Percentiles rank a stretch among this genome's conserved stretches.
Conservation (phyloP, 2,329 filamentous ascomycete species). For the Cladosporium sp. region DNA sequence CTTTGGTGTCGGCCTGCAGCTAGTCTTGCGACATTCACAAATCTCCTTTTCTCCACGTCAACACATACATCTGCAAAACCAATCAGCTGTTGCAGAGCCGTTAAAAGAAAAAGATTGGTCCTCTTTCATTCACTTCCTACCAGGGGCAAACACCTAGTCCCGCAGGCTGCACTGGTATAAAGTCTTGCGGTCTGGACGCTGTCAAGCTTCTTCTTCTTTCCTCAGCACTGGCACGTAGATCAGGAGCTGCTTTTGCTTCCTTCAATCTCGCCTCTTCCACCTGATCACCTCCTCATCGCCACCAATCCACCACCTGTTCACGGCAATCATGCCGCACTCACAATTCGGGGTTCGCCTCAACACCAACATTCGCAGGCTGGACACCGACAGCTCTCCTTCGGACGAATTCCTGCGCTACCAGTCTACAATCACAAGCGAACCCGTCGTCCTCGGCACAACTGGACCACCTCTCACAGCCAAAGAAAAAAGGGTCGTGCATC, state of each 20-base stretch:
- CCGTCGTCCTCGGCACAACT: background rate
- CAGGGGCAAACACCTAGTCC: background rate
- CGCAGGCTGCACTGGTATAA: background rate
- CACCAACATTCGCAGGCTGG: background rate
- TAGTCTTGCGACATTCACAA: too few relatives aligned
- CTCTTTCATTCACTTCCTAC: background rate
- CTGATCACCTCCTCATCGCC: background rate
- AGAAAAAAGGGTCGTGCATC: background rate
- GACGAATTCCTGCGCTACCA: background rate
- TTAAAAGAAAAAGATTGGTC: background rate
- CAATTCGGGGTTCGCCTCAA: background rate
- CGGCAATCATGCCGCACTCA: background rate
- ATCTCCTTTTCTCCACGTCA: background rate
- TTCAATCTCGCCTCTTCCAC: background rate
- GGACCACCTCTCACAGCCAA: background rate
- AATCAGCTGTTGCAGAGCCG: too few relatives aligned
- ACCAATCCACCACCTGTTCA: background rate
- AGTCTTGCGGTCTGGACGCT: background rate
- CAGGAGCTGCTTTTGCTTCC: conserved; percentile 7
- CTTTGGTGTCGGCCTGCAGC: too few relatives aligned
- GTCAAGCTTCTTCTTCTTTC: background rate
- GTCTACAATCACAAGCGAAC: background rate
- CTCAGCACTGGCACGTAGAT: conserved; percentile 1
- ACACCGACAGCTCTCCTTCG: background rate
- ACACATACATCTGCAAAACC: background rate